These are phyloP conservation scores for Phytophthora pisi DNA, from an alignment of 352 stramenopile genomes.

Conservation along the genomic window DNA sequence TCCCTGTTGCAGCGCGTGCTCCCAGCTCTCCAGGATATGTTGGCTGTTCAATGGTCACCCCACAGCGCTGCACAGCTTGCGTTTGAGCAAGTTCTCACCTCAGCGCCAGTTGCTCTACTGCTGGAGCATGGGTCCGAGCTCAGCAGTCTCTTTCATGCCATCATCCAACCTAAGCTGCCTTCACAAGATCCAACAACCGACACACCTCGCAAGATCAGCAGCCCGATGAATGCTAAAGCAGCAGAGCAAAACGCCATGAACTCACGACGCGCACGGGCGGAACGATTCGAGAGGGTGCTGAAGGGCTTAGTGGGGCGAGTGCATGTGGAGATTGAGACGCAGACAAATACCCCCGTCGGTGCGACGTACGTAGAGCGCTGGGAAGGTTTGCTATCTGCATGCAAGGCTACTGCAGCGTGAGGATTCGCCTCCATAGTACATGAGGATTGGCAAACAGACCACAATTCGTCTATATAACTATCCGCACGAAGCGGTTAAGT, in stretches of 20 bases:
- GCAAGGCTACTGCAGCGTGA: slow-evolving; percentile 24
- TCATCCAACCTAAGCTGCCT: slow-evolving; percentile 11
- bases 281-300: slow-evolving; percentile 24
- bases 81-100: slow-evolving; percentile 37
- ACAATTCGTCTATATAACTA: not conserved
- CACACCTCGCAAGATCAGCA: not conserved
- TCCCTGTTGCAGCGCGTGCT: slow-evolving; percentile 29
- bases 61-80: slow-evolving; percentile 34
- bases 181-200: not conserved
- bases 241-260: slow-evolving; percentile 13
- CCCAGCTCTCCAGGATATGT: slow-evolving; percentile 26
- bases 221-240: not conserved
- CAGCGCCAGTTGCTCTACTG: slow-evolving; percentile 17
- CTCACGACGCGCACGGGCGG: not conserved
- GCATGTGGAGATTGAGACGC: slow-evolving; percentile 12
- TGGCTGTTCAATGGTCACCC: slow-evolving; percentile 47
- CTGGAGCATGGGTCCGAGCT: slow-evolving; percentile 16
- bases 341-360: not conserved
- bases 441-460: not conserved
- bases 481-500: not conserved
- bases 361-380: slow-evolving; percentile 10
- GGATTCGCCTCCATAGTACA: not conserved
- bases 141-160: slow-evolving; percentile 21
- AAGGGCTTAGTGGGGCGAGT: slow-evolving; percentile 28
- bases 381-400: slow-evolving; percentile 15